Evolutionary conservation across 257 asterid genomes (phyloP), one percentile per base, ranked within the genome.

Genomic region (Perilla frutescens): DNA sequence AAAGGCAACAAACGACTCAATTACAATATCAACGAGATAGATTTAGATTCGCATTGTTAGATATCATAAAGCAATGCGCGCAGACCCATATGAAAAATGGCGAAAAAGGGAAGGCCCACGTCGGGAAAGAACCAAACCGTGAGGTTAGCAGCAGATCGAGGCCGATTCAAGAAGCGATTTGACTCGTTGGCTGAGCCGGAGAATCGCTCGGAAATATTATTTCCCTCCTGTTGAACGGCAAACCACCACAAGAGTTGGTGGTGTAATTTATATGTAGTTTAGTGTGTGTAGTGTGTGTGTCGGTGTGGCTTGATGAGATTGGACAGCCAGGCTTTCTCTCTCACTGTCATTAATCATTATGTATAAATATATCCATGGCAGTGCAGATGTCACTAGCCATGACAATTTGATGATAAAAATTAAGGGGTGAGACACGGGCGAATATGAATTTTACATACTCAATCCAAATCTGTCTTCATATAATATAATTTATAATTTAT

Each of bases 81-180:
- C 61, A 64, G 70, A 60, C 73, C 66, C 72, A 73, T 1, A 50
- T 40, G 11, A 44, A 40, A 64, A 71, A 41, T 53, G 4, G 20
- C 0, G 26, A 71, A 71, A 34, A 34, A 58, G 10, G 51, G n/a
- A 53, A 26, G 37, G 13, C 8, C 61, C 7, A 32, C 26, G 45
- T 14, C 39, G 45, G 13, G 39, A 73, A 15, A 47, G 76, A 44
- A 56, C 53, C 77, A 66, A 73, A 76, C 82, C 80, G 60, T 58
- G 29, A 50, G 54, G 65, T 11, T 74, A 40, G 60, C 53, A 31
- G 75, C 60, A 68, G 86, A 82, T 79, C 77, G 49, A 40, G 71
- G 71, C 51, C 72, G 57, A 61, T 70, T 73, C 14, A 37, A 53
- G 59, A 41, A 70, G 56, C 48, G 34, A 67, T 26, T 66, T 55